A percentile compares a stretch with the other conserved stretches of the same genome.
Conservation (phyloP, 2,329 filamentous ascomycete species). For the Ascosphaera pollenicola region DNA sequence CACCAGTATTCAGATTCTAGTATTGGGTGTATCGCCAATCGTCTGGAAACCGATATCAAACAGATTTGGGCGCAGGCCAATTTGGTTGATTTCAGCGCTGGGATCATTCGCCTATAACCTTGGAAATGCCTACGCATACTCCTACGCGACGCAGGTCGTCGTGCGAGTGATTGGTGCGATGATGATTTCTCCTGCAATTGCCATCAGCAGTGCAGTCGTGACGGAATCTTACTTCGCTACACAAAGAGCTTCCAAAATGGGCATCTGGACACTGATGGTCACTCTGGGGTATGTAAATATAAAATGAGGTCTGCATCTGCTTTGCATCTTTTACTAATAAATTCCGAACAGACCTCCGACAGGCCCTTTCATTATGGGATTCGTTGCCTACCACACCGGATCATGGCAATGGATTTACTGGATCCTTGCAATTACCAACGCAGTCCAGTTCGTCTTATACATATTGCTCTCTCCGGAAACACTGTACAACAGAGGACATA, state of each 20-base stretch:
- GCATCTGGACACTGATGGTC: slow-evolving; percentile 33
- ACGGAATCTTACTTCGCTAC: slow-evolving; percentile 35
- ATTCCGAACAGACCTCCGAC: slow-evolving; percentile 13
- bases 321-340: too few relatives aligned
- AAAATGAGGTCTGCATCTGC: too few relatives aligned
- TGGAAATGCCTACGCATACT: slow-evolving; percentile 28
- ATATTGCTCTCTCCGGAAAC: slow-evolving; percentile 34
- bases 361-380: slow-evolving; percentile 15
- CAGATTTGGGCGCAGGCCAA: slow-evolving; percentile 30
- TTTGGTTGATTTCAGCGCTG: slow-evolving; percentile 30
- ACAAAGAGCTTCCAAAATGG: slow-evolving; percentile 32
- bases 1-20: slow-evolving; percentile 31
- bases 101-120: slow-evolving; percentile 28
- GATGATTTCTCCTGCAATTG: slow-evolving; percentile 32
- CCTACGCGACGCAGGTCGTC: slow-evolving; percentile 27
- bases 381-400: slow-evolving; percentile 28
- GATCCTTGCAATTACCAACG: slow-evolving; percentile 34
- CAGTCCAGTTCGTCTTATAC: slow-evolving; percentile 32
- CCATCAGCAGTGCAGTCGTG: slow-evolving; percentile 34
- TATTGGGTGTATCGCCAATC: slow-evolving; percentile 30
- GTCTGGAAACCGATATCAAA: slow-evolving; percentile 35
- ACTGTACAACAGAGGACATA: slow-evolving; percentile 18
- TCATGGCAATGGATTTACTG: slow-evolving; percentile 36
- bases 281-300: slow-evolving; percentile 24
- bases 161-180: slow-evolving; percentile 32